Percentiles rank a stretch among this genome's conserved stretches.
phyloP scores from a whole-genome alignment of 2,329 filamentous ascomycete genomes.

The Penicillium thymicola region DNA sequence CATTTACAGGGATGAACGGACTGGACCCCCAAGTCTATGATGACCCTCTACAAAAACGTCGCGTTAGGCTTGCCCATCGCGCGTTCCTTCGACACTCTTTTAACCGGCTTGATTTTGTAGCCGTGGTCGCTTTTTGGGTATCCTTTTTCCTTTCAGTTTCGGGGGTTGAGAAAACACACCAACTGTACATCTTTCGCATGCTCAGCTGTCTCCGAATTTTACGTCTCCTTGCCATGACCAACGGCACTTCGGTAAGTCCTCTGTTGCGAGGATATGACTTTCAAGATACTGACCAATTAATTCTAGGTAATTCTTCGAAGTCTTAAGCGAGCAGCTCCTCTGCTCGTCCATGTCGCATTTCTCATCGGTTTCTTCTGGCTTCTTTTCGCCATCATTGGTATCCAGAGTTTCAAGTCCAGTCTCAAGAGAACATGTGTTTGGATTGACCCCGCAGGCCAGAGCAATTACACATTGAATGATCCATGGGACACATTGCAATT shows the following conservation, averaged over 20 bases:
- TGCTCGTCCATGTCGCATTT: conserved; percentile 89
- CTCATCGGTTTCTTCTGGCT: conserved; percentile 97
- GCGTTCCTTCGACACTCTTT: conserved; percentile 94
- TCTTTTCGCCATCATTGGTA: conserved; percentile 90
- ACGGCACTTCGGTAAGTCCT: conserved; percentile 76
- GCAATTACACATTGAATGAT: conserved; percentile 43
- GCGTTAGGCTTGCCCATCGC: conserved; percentile 79
- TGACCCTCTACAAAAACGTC: conserved; percentile 72
- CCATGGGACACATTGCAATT: conserved; percentile 66
- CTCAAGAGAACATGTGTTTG: conserved; percentile 74
- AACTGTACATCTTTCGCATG: conserved; percentile 93
- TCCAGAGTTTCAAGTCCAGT: conserved; percentile 92
- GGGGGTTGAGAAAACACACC: conserved; percentile 64
- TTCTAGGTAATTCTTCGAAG: conserved; percentile 82
- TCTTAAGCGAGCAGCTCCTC: conserved; percentile 88
- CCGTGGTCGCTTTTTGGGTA: conserved; percentile 93
- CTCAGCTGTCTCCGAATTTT: conserved; percentile 91
- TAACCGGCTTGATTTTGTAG: conserved; percentile 91
- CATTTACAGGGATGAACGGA: conserved; percentile 71
- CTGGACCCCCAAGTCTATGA: conserved; percentile 55
- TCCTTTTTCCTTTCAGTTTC: conserved; percentile 71
- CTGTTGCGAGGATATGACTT: not conserved
- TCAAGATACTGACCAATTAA: conserved; percentile 17
- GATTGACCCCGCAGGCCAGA: conserved; percentile 57
- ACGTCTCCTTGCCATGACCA: conserved; percentile 84